phyloP scores from a whole-genome alignment of 768 basidiomycete species.

The Saitozyma sp. region DNA sequence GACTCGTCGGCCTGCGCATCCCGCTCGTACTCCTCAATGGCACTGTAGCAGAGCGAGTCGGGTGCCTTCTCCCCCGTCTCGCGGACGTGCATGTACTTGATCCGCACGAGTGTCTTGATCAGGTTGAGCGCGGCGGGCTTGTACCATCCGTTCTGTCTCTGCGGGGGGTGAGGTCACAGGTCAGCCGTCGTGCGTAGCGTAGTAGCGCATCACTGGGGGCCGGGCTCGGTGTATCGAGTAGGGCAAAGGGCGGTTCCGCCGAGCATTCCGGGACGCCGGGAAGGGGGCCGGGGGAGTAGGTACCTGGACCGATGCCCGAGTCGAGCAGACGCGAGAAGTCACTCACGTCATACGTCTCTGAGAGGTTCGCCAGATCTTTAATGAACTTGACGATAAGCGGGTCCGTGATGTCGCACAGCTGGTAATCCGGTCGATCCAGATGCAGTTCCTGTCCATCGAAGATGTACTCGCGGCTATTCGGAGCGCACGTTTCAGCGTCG shows the following conservation, averaged over 20 bases:
- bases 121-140: conserved; percentile 70
- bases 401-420: conserved; percentile 88
- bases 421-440: conserved; percentile 87
- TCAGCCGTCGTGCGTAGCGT: too few relatives aligned
- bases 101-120: conserved; percentile 78
- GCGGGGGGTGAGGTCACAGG: neutral
- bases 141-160: conserved; percentile 68
- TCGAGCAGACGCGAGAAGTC: neutral
- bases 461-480: conserved; percentile 62
- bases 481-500: conserved; percentile 30
- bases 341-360: conserved; percentile 73
- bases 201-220: too few relatives aligned
- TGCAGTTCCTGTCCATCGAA: conserved; percentile 82
- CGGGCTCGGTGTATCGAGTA: too few relatives aligned
- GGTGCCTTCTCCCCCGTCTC: conserved; percentile 54
- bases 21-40: conserved; percentile 31
- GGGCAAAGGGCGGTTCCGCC: too few relatives aligned
- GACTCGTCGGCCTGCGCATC: conserved; percentile 2
- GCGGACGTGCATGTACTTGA: conserved; percentile 73
- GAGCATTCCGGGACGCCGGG: too few relatives aligned
- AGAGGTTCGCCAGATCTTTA: conserved; percentile 66
- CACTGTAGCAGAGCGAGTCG: conserved; percentile 43
- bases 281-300: neutral
- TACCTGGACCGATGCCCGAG: neutral
- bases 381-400: conserved; percentile 80